Evolutionary conservation across 805 yeast genomes (phyloP), one percentile per base, ranked within the genome.

Genomic region (Monosporozyma yasuniensis): DNA sequence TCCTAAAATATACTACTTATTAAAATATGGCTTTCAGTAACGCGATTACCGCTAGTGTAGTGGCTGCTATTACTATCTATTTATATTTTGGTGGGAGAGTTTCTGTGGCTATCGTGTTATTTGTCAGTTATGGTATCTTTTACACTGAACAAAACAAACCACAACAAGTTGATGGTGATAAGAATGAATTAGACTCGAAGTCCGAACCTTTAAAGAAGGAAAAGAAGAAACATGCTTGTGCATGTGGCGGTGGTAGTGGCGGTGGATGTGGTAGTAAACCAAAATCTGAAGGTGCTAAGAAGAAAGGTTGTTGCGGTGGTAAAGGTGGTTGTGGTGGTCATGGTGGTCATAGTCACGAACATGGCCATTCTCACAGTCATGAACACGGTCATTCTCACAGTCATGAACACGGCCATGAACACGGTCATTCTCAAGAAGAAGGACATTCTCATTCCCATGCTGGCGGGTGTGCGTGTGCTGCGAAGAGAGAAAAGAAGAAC

Each of bases 1-100:
- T 7, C 4, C 6, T 12, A 30, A 5, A 19, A n/a, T n/a, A n/a
- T n/a, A n/a, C n/a, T n/a, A n/a, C n/a, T n/a, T n/a, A n/a, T n/a
- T n/a, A n/a, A 27, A 14, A 27, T 16, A 47, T 47, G 45, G 49
- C 22, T 10, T 30, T 23, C n/a, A n/a, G 25, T 30, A 28, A 44
- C n/a, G 12, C 11, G 7, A 9, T 39, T 22, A 34, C 45, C 19
- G 41, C 32, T 10, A 3, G 12, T 4, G 35, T 47, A 14, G 42
- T 35, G n/a, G 46, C 18, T 32, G 22, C 14, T 18, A 23, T 47
- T 8, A n/a, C 19, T 22, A 8, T 22, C 12, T 47, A 47, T 14
- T 16, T 47, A n/a, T 47, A 42, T 23, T 55, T 63, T 39, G 72
- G 72, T 23, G 77, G 77, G 23, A 63, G 75, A 53, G 12, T 61